A percentile compares a stretch with the other conserved stretches of the same genome.
Conservation (phyloP, 805 yeast species). For the Cephaloascus albidus region DNA sequence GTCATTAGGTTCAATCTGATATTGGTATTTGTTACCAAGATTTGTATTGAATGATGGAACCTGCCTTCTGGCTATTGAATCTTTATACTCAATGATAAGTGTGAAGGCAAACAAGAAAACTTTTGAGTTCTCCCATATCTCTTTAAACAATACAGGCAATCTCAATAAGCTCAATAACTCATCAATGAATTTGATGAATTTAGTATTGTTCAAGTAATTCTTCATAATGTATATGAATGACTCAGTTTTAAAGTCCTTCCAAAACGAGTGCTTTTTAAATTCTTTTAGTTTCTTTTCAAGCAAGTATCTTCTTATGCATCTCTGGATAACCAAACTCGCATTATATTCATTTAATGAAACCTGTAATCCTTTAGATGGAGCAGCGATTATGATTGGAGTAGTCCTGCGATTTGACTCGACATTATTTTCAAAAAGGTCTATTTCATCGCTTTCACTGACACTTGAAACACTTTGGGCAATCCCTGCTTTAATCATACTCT, state of each 20-base stretch:
- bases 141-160: not conserved
- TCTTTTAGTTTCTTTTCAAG: not conserved
- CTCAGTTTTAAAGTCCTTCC: not conserved
- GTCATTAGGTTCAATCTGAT: not conserved
- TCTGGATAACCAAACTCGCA: not conserved
- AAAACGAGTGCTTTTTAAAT: not conserved
- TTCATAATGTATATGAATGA: not conserved
- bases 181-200: not conserved
- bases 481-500: not conserved
- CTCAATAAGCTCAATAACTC: not conserved
- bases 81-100: constrained; percentile 11
- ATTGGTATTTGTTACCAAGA: constrained; percentile 4
- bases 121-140: not conserved
- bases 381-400: too few species aligned
- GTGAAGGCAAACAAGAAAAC: constrained; percentile 12
- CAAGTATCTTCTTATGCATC: not conserved
- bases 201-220: not conserved
- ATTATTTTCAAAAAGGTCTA: not conserved
- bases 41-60: constrained; percentile 17
- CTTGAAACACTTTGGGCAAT: not conserved
- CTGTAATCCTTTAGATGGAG: too few species aligned
- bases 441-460: not conserved
- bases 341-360: not conserved
- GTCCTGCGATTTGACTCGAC: too few species aligned
- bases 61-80: constrained; percentile 3